A percentile compares a stretch with the other conserved stretches of the same genome.
These are phyloP conservation scores for Trametes versicolor DNA, from an alignment of 1,284 basidiomycete species.

Conservation along the genomic window DNA sequence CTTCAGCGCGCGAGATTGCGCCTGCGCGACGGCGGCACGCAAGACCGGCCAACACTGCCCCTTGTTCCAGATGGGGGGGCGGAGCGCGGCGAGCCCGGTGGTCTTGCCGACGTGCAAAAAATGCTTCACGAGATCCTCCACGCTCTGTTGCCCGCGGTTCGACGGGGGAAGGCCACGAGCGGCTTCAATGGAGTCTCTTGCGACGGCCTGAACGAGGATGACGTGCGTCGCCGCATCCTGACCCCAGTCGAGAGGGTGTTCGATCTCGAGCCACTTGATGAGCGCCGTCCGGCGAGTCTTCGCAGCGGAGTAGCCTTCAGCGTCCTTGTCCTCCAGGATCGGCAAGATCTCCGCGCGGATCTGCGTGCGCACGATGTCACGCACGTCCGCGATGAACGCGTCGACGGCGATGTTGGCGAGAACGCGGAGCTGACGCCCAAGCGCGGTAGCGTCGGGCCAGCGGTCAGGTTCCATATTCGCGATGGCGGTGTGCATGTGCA, in stretches of 20 bases:
- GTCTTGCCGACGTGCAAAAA: neutral
- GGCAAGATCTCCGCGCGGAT: neutral
- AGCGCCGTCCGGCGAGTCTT: neutral
- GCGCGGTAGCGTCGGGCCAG: neutral
- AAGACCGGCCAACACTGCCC: conserved; percentile 1
- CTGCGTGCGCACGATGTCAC: neutral
- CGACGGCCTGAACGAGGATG: neutral
- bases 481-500: conserved; percentile 1
- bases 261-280: neutral
- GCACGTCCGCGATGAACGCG: neutral
- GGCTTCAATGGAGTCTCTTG: neutral
- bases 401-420: neutral
- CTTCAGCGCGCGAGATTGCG: neutral
- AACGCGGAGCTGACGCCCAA: conserved; percentile 1
- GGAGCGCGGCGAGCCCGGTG: neutral
- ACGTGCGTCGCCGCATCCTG: neutral
- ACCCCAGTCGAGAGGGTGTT: neutral
- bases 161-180: neutral
- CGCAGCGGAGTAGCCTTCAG: neutral
- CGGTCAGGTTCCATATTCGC: neutral
- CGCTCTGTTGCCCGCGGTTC: neutral
- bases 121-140: neutral
- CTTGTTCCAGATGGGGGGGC: conserved; percentile 2
- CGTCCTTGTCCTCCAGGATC: neutral
- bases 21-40: neutral